Evolutionary conservation across 2,329 filamentous ascomycete species (phyloP).

Genomic region (Seiridium unicorne): DNA sequence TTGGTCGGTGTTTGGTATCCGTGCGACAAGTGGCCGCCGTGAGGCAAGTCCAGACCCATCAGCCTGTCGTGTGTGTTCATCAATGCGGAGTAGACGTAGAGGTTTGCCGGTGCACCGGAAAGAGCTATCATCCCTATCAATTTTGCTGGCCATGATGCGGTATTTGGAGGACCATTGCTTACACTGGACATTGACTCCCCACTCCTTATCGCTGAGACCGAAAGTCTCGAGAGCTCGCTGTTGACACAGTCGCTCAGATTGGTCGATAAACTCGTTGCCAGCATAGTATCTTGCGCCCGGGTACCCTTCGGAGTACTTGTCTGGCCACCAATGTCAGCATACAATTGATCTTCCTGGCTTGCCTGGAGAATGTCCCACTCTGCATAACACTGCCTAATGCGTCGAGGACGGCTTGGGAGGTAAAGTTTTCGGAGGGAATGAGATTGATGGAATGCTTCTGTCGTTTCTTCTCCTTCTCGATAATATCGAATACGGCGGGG

Average conservation of each 20-base stretch:
- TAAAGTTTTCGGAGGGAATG: slow-evolving; percentile 95
- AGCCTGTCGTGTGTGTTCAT: slow-evolving; percentile 91
- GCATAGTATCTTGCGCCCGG: slow-evolving; percentile 96
- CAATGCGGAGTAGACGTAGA: slow-evolving; percentile 93
- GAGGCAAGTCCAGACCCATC: slow-evolving; percentile 95
- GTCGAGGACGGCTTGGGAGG: slow-evolving; percentile 88
- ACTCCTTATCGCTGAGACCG: slow-evolving; percentile 77
- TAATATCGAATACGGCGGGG: slow-evolving; percentile 81
- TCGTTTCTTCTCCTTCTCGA: slow-evolving; percentile 93
- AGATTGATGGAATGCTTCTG: slow-evolving; percentile 99
- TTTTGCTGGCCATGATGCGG: not conserved
- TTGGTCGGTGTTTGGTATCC: slow-evolving; percentile 93
- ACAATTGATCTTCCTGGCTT: not conserved
- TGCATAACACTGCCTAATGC: slow-evolving; percentile 93
- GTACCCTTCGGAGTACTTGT: slow-evolving; percentile 99
- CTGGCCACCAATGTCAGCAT: slow-evolving; percentile 37
- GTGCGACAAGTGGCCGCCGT: slow-evolving; percentile 93
- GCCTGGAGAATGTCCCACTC: slow-evolving; percentile 55
- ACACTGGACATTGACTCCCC: slow-evolving; percentile 97
- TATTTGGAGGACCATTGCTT: slow-evolving; percentile 27
- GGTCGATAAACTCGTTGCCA: slow-evolving; percentile 93
- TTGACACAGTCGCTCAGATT: slow-evolving; percentile 86
- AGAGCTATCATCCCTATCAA: slow-evolving; percentile 54
- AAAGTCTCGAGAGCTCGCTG: slow-evolving; percentile 86
- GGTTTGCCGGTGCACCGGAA: slow-evolving; percentile 72